These are phyloP conservation scores for Thuidium tamariscinum DNA, from an alignment of 225 moss, liverwort and hornwort species.

Conservation along the genomic window DNA sequence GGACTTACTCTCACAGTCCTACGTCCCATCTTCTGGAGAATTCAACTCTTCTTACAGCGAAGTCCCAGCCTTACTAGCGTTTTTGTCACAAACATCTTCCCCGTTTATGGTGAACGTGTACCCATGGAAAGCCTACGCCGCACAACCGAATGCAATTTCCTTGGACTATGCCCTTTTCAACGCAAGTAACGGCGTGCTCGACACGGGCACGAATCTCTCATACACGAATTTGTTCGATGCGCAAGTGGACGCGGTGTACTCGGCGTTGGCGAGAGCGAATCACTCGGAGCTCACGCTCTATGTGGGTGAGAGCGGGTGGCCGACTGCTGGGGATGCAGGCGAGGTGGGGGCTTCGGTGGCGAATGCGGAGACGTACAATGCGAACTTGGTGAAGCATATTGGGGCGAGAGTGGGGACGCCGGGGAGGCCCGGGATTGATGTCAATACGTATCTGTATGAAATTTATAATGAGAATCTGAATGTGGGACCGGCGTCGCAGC, in stretches of 20 bases:
- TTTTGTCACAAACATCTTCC: constrained; percentile 35
- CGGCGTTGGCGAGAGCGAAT: constrained; percentile 49
- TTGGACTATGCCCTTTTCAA: constrained; percentile 74
- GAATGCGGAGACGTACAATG: constrained; percentile 61
- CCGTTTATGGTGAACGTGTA: constrained; percentile 77
- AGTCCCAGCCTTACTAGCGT: constrained; percentile 32
- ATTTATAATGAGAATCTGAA: constrained; percentile 31
- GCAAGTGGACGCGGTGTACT: constrained; percentile 69
- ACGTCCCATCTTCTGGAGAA: constrained; percentile 48
- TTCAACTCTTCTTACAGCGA: constrained; percentile 13
- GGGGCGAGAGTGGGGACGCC: constrained; percentile 43
- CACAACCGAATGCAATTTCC: constrained; percentile 22
- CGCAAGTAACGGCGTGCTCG: constrained; percentile 15
- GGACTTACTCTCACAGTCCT: constrained; percentile 46
- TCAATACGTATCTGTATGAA: constrained; percentile 59
- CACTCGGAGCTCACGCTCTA: constrained; percentile 40
- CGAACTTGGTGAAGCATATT: constrained; percentile 56
- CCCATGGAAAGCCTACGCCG: constrained; percentile 67
- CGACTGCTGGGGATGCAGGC: constrained; percentile 31
- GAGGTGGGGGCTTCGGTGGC: constrained; percentile 36
- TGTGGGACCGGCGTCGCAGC: constrained; percentile 25
- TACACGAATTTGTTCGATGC: constrained; percentile 76
- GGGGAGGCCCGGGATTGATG: constrained; percentile 6
- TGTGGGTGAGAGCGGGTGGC: constrained; percentile 84
- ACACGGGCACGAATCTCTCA: constrained; percentile 30